These are phyloP conservation scores for Thuidium tamariscinum DNA, from an alignment of 225 moss, liverwort and hornwort genomes.

Conservation along the genomic window DNA sequence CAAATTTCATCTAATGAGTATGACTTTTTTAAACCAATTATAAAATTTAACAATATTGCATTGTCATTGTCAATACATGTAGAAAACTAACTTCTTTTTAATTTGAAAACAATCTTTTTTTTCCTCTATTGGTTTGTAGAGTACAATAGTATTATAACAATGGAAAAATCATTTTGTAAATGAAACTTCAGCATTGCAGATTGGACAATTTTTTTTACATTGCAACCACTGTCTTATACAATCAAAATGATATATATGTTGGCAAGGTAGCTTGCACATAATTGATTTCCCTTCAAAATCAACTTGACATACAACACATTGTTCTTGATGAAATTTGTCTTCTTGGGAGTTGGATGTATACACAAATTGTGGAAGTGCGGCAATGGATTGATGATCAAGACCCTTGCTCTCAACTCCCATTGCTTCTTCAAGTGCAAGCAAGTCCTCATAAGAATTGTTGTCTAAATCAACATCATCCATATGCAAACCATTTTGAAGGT, in stretches of 20 bases:
- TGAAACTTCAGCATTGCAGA: not conserved
- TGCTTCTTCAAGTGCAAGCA: slow-evolving; percentile 31
- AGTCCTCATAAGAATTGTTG: slow-evolving; percentile 14
- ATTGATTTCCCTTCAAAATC: slow-evolving; percentile 35
- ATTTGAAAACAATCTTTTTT: too few relatives aligned
- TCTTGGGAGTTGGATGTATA: not conserved
- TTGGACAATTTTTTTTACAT: not conserved
- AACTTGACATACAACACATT: slow-evolving; percentile 36
- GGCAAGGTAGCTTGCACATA: slow-evolving; percentile 29
- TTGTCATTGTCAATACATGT: not conserved
- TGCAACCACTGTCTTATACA: slow-evolving; percentile 44
- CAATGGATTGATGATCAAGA: slow-evolving; percentile 14
- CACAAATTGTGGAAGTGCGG: slow-evolving; percentile 9
- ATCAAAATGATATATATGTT: slow-evolving; percentile 42
- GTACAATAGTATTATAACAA: not conserved
- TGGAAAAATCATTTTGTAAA: not conserved
- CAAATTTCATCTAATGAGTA: too few relatives aligned
- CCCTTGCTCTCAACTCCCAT: slow-evolving; percentile 34
- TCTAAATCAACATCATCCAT: not conserved
- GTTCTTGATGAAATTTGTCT: slow-evolving; percentile 6
- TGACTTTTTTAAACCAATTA: not conserved
- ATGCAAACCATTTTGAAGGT: not conserved
- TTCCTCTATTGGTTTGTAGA: too few relatives aligned
- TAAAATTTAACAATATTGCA: not conserved
- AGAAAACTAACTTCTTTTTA: not conserved